These are phyloP conservation scores for Nigrospora sphaerica DNA, from an alignment of 2,329 filamentous ascomycete species.

Conservation along the genomic window DNA sequence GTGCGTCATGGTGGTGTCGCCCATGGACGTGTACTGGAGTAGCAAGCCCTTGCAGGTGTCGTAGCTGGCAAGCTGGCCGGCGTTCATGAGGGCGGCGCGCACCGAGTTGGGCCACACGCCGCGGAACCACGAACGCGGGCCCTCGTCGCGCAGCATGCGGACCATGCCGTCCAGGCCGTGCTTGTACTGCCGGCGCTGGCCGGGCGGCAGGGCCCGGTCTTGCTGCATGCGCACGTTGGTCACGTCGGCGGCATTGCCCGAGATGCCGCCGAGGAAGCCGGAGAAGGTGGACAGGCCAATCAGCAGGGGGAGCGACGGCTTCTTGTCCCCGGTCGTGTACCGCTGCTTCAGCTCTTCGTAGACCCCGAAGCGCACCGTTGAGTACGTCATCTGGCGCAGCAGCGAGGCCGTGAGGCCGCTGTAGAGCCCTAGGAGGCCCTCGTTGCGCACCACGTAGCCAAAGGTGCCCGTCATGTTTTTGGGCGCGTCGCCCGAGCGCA, in stretches of 20 bases:
- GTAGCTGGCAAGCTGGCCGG: slow-evolving; percentile 76
- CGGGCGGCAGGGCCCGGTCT: slow-evolving; percentile 67
- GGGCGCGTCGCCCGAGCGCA: slow-evolving; percentile 66
- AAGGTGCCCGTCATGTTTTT: slow-evolving; percentile 83
- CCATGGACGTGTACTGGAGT: slow-evolving; percentile 58
- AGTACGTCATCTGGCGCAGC: slow-evolving; percentile 91
- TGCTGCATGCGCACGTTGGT: slow-evolving; percentile 99
- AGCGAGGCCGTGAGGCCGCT: slow-evolving; percentile 87
- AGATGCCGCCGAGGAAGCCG: slow-evolving; percentile 81
- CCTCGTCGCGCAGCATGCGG: slow-evolving; percentile 84
- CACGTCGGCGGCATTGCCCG: slow-evolving; percentile 91
- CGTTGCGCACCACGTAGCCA: slow-evolving; percentile 66
- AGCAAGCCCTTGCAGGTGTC: slow-evolving; percentile 72
- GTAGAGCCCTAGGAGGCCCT: slow-evolving; percentile 79
- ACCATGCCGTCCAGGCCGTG: slow-evolving; percentile 81
- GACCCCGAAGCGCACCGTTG: slow-evolving; percentile 89
- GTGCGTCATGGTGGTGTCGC: slow-evolving; percentile 67
- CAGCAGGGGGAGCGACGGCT: slow-evolving; percentile 67
- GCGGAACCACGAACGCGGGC: slow-evolving; percentile 67
- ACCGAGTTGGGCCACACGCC: slow-evolving; percentile 79
- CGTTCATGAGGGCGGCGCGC: slow-evolving; percentile 82
- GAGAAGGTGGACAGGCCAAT: slow-evolving; percentile 76
- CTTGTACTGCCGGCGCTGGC: slow-evolving; percentile 77
- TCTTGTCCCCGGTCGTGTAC: slow-evolving; percentile 39
- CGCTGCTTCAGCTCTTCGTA: slow-evolving; percentile 87